Evolutionary conservation across 2,329 filamentous ascomycete species (phyloP).

Genomic region (Colletotrichum camelliae): DNA sequence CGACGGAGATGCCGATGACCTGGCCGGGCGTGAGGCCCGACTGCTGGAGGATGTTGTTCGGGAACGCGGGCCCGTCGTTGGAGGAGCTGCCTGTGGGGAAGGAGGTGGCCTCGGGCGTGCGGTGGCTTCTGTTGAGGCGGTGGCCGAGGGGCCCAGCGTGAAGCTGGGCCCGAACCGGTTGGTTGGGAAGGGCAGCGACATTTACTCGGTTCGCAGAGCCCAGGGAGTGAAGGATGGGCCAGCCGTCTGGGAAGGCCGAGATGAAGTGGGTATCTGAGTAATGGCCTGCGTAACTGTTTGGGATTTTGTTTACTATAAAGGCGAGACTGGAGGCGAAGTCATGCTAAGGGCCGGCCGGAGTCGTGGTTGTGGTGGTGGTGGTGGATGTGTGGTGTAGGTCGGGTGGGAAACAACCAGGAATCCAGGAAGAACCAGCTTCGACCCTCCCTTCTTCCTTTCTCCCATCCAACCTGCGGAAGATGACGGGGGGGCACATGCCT

Average conservation of each 20-base stretch:
- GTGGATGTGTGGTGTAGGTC: not conserved
- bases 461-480: not conserved
- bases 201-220: not conserved
- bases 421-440: conserved; percentile 1
- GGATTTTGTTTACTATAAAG: not conserved
- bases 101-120: conserved; percentile 1
- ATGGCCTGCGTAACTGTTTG: not conserved
- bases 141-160: conserved; percentile 5
- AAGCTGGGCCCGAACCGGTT: conserved; percentile 16
- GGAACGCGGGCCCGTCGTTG: not conserved
- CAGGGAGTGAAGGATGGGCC: not conserved
- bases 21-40: conserved; percentile 14
- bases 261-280: not conserved
- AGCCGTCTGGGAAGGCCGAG: not conserved
- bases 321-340: not conserved
- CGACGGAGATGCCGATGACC: conserved; percentile 19
- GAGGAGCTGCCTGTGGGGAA: not conserved
- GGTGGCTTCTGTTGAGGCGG: not conserved
- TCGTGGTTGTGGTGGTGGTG: not conserved
- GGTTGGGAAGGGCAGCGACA: conserved; percentile 12
- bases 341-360: not conserved
- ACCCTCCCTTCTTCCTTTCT: not conserved
- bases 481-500: conserved; percentile 17
- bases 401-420: not conserved
- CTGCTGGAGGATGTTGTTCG: conserved; percentile 19